Percentiles rank a stretch among this genome's conserved stretches.
phyloP scores from a whole-genome alignment of 2,329 filamentous ascomycete genomes.

The Aureobasidium sp. region DNA sequence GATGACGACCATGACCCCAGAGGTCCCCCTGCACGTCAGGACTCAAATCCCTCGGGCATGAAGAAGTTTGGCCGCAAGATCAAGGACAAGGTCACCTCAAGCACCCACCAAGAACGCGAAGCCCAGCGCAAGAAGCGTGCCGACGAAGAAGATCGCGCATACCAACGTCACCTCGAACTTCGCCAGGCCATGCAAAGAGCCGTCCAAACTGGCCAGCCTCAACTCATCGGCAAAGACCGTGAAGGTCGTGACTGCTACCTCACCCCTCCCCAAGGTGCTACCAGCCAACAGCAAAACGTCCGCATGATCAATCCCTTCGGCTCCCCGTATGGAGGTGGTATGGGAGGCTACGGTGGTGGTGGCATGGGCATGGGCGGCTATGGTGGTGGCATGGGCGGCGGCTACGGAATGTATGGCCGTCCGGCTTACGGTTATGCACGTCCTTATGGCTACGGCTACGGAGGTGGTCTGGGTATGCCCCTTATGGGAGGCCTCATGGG shows the following conservation, averaged over 20 bases:
- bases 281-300: constrained; percentile 12
- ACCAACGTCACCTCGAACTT: constrained; percentile 44
- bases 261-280: constrained; percentile 41
- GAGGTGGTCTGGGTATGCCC: constrained; percentile 39
- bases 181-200: constrained; percentile 45
- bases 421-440: constrained; percentile 42
- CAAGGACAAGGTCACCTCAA: constrained; percentile 52
- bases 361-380: constrained; percentile 16
- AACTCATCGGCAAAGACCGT: constrained; percentile 46
- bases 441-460: constrained; percentile 34
- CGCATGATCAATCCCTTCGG: constrained; percentile 8
- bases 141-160: constrained; percentile 44
- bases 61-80: constrained; percentile 45
- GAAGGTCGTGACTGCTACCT: constrained; percentile 51
- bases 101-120: constrained; percentile 48
- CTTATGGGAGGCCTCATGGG: constrained; percentile 40
- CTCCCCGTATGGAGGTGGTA: constrained; percentile 17
- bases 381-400: constrained; percentile 16
- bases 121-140: constrained; percentile 38
- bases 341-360: constrained; percentile 16
- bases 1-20: constrained; percentile 33
- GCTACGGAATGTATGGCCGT: constrained; percentile 41
- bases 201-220: constrained; percentile 47
- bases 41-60: constrained; percentile 24
- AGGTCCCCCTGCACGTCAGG: constrained; percentile 13